phyloP scores from a whole-genome alignment of 305 asterid genomes.

The Stenogyne calaminthoides region DNA sequence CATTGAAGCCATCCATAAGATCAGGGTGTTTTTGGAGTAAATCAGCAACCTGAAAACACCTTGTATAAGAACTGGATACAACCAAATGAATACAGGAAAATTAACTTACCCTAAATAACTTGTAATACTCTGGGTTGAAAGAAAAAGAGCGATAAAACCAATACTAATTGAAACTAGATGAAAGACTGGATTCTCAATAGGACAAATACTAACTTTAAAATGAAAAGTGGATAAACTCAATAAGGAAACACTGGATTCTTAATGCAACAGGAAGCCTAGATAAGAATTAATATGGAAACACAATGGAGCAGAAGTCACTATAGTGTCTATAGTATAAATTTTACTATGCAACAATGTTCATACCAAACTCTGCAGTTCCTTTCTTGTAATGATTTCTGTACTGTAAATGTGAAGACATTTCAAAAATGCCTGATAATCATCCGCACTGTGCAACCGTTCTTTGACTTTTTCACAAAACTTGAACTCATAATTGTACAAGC shows the following conservation, averaged over 20 bases:
- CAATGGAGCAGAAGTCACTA: not conserved
- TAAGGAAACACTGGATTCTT: constrained; percentile 9
- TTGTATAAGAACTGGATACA: constrained; percentile 26
- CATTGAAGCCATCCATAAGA: constrained; percentile 93
- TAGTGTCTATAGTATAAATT: constrained; percentile 23
- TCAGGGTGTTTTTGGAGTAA: constrained; percentile 86
- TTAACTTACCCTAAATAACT: not conserved
- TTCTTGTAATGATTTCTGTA: constrained; percentile 89
- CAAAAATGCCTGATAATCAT: constrained; percentile 90
- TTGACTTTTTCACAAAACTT: constrained; percentile 88
- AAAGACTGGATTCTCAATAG: not conserved
- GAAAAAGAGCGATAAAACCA: not conserved
- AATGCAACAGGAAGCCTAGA: constrained; percentile 17
- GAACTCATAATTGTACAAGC: constrained; percentile 71
- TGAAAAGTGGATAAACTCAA: constrained; percentile 12
- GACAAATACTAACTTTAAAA: constrained; percentile 16
- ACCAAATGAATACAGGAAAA: not conserved
- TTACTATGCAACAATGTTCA: constrained; percentile 20
- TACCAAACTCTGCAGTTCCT: constrained; percentile 89
- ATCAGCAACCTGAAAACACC: constrained; percentile 73
- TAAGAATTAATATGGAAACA: constrained; percentile 21
- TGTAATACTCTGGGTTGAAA: not conserved
- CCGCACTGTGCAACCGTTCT: constrained; percentile 73
- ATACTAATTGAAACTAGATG: not conserved
- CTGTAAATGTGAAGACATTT: constrained; percentile 94